A percentile compares a stretch with the other conserved stretches of the same genome.
Evolutionary conservation across 495 filamentous ascomycete genomes (phyloP).

Genomic region (Trichoderma erinaceum): DNA sequence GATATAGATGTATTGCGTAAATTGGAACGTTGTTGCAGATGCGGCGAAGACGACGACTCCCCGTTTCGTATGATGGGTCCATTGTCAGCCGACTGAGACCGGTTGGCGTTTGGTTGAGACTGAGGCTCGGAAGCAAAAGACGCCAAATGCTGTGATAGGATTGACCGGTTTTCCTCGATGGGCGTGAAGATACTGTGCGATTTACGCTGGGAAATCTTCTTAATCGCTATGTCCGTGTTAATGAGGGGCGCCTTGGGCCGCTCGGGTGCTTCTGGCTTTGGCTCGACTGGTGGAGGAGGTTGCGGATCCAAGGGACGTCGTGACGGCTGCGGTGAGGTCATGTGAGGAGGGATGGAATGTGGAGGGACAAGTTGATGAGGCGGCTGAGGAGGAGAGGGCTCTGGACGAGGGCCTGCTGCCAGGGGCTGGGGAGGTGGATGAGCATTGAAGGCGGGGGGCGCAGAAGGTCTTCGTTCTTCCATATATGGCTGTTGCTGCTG

Average conservation of each 20-base stretch:
- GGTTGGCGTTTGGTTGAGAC: constrained; percentile 27
- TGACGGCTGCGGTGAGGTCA: constrained; percentile 28
- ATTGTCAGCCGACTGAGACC: constrained; percentile 61
- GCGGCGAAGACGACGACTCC: constrained; percentile 42
- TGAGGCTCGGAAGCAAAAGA: constrained; percentile 40
- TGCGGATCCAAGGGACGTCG: constrained; percentile 28
- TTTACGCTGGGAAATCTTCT: constrained; percentile 66
- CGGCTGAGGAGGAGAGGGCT: constrained; percentile 37
- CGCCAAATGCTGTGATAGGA: constrained; percentile 81
- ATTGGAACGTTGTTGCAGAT: constrained; percentile 42
- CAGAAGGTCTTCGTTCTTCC: constrained; percentile 28
- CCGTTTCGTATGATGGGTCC: constrained; percentile 43
- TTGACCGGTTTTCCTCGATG: constrained; percentile 85
- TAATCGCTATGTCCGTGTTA: constrained; percentile 46
- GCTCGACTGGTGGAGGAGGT: constrained; percentile 39
- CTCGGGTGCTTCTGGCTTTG: constrained; percentile 39
- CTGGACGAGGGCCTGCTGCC: constrained; percentile 22
- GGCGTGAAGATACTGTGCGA: constrained; percentile 94
- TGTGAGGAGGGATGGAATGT: constrained; percentile 41
- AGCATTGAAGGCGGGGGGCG: constrained; percentile 31
- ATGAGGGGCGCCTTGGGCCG: constrained; percentile 34
- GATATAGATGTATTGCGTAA: constrained; percentile 42
- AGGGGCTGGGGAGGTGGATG: constrained; percentile 13
- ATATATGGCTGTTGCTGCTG: constrained; percentile 25
- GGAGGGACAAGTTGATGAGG: constrained; percentile 25